Base-by-base conservation (phyloP, 805 yeast genomes). In the Wickerhamomyces alni region DNA sequence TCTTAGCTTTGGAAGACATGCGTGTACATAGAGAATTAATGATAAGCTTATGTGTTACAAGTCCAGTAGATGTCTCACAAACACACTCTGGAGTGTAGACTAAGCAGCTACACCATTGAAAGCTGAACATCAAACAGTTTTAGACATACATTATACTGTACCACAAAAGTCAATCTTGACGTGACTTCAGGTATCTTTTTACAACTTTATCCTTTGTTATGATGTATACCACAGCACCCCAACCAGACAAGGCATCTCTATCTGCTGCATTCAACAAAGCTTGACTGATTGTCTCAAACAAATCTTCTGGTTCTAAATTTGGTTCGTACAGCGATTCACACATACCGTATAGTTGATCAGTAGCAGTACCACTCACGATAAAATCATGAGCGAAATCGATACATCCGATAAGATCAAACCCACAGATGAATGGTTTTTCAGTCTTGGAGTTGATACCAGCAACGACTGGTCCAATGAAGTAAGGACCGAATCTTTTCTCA, bases 301-400 rank as follows among this genome's bases (percentile, higher is more conserved):
- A 70, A 62, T 93, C 96, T 51, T 93, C 98, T 6, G 98, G 88
- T 61, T 79, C 97, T 52, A 94, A 70, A 56, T 85, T 70, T 31
- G 98, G 97, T 65, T 93, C 98, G 65, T 88, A 94, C 43, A 93
- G 71, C 11, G 95, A 76, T 67, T 93, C 99, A 66, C 99, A 94
- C 97, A 93, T 91, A 63, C 99, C 99, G 59, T 82, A 93, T 42
- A 93, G 71, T 68, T 93, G 99, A 58, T 91, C 96, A n/a, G 87
- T 66, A 6, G 97, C 97, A 2, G 99, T 93, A 43, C 99, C 99
- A 46, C 88, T 72, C 15, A 93, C 99, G 25, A 87, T 87, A 59
- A 93, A 93, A 65, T 93, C 99, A 52, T 87, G 77, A 38, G 97
- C 95, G 55, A 75, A 85, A 62, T 93, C 98, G 51, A 93, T 88